Base-by-base conservation (phyloP, 257 asterid species). In the Solanum dulcamara region DNA sequence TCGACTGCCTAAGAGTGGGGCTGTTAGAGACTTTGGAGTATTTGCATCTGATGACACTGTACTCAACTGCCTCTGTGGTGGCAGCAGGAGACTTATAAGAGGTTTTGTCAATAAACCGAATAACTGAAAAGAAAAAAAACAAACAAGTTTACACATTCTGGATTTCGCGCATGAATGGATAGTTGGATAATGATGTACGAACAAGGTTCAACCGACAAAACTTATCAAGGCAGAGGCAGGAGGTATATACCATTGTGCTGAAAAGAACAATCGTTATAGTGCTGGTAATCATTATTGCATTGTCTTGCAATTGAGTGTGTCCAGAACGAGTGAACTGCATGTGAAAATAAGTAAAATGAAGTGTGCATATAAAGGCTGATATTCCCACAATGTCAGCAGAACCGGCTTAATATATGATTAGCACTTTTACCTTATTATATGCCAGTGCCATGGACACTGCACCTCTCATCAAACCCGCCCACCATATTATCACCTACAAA, bases 391-490 rank as follows among this genome's bases (percentile, higher is more conserved):
- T 11, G 50, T 44, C 72, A 17, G 60, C 44, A 30, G 46, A 5
- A 80, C 10, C 17, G 14, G n/a, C 42, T 14, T 17, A 11, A 24
- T 20, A n/a, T 5, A 75, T 57, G 80, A 81, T 38, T 3, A 12
- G 74, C 44, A 66, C 0, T 12, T 24, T 84, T 57, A 88, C 92
- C 92, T 88, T 88, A 80, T 90, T 88, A 85, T 90, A 90, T 38
- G 92, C 92, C 28, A 90, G 89, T 32, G 92, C 92, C 77, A 90
- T 88, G 35, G 92, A 88, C 38, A 90, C 92, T 50, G 92, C 89
- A 5, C 90, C 92, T 80, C 92, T 85, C 88, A 90, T 90, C 60
- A 90, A 86, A 59, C 92, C 92, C 8, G 92, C 92, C 91, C 91
- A 88, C 91, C 92, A 90, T 80, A 90, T 87, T 53, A 90, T 83